Percentiles rank a stretch among this genome's conserved stretches.
Evolutionary conservation across 2,329 filamentous ascomycete genomes (phyloP).

Genomic region (Davidsoniella neocaledoniae): DNA sequence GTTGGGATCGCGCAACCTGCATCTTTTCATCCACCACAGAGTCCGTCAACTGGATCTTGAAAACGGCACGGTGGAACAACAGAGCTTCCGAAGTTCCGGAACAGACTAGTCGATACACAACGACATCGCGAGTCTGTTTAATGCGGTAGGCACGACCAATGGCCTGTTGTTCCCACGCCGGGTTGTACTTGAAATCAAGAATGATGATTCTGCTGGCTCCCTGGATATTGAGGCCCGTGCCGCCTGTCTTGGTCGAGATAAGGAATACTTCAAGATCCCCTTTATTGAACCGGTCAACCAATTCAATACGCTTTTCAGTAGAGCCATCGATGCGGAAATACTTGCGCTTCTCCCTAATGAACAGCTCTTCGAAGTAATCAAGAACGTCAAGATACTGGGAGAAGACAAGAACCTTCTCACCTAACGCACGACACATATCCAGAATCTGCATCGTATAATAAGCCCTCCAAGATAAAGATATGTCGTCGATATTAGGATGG

Average conservation of each 20-base stretch:
- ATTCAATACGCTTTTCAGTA: slow-evolving; percentile 40
- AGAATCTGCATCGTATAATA: slow-evolving; percentile 39
- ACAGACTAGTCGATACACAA: slow-evolving; percentile 65
- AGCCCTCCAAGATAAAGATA: slow-evolving; percentile 29
- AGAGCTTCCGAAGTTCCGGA: slow-evolving; percentile 67
- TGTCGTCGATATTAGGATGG: slow-evolving; percentile 8
- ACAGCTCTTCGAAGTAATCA: slow-evolving; percentile 46
- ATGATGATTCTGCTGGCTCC: slow-evolving; percentile 76
- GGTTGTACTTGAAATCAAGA: slow-evolving; percentile 71
- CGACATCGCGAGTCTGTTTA: slow-evolving; percentile 65
- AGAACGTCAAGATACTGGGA: slow-evolving; percentile 55
- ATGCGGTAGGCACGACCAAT: slow-evolving; percentile 75
- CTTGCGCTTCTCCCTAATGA: slow-evolving; percentile 31
- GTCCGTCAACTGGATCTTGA: slow-evolving; percentile 65
- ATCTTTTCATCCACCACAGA: slow-evolving; percentile 76
- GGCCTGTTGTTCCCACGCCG: slow-evolving; percentile 68
- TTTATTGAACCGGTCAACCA: slow-evolving; percentile 53
- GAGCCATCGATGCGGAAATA: slow-evolving; percentile 50
- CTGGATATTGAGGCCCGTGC: slow-evolving; percentile 67
- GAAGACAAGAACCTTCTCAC: slow-evolving; percentile 70
- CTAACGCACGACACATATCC: slow-evolving; percentile 37
- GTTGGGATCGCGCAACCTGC: slow-evolving; percentile 47
- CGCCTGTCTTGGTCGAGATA: slow-evolving; percentile 71
- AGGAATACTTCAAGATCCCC: slow-evolving; percentile 45
- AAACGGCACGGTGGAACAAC: slow-evolving; percentile 57